These are phyloP conservation scores for Cryptococcus floricola DNA, from an alignment of 1,284 basidiomycete species.

Conservation along the genomic window DNA sequence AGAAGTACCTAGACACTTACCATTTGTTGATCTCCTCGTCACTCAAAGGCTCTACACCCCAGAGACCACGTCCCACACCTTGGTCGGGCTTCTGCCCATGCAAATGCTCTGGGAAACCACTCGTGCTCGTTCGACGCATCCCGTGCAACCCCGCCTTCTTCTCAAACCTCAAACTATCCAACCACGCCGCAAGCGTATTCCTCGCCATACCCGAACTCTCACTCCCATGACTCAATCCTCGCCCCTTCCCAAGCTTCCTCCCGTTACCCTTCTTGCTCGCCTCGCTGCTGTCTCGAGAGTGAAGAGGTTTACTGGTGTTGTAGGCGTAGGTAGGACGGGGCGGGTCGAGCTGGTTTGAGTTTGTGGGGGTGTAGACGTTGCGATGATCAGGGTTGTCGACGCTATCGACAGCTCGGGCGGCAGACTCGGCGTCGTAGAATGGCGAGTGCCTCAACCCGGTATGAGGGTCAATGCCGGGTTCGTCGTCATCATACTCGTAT, in stretches of 20 bases:
- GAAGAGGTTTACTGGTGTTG: neutral
- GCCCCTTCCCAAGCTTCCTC: conserved; percentile 6
- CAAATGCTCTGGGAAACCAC: neutral
- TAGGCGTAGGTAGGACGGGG: conserved; percentile 34
- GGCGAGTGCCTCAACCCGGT: no score
- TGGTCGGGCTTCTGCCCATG: conserved; percentile 18
- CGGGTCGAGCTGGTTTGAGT: conserved; percentile 24
- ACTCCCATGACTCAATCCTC: conserved; percentile 28
- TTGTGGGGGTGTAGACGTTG: conserved; percentile 3
- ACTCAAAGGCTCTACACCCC: no score
- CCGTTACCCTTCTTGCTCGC: conserved; percentile 4
- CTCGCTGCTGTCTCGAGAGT: conserved; percentile 4
- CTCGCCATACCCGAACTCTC: conserved; percentile 32
- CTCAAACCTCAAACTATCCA: conserved; percentile 38
- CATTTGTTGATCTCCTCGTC: conserved; percentile 11
- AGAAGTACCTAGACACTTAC: conserved; percentile 9
- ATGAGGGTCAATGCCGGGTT: no score
- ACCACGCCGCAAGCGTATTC: conserved; percentile 28
- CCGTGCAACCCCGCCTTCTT: neutral
- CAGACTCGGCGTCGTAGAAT: neutral
- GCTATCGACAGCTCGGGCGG: neutral
- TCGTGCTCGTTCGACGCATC: neutral
- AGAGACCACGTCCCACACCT: conserved; percentile 14
- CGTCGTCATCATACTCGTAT: conserved; percentile 22
- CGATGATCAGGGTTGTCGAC: neutral